Percentiles rank a stretch among this genome's conserved stretches.
Conservation (phyloP, 192 early-diverging fungal genomes). For the Entomortierella parvispora region DNA sequence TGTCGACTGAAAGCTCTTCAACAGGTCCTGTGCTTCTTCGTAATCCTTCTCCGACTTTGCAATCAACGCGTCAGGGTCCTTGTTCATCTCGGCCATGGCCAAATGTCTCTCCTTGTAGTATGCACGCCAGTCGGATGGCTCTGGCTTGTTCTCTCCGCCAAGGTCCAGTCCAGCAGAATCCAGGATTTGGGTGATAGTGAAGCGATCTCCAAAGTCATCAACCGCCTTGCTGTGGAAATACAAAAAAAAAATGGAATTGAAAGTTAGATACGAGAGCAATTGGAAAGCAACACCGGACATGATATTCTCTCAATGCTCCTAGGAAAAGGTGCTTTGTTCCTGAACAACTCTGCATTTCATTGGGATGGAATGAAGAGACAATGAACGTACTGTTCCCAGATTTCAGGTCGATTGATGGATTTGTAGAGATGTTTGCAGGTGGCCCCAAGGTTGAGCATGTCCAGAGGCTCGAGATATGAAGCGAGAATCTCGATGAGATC, state of each 20-base stretch:
- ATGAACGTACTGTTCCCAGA: constrained; percentile 50
- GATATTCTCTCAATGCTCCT: too few relatives aligned
- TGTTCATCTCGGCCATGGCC: constrained; percentile 34
- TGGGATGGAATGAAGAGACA: not conserved
- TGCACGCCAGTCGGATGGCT: constrained; percentile 58
- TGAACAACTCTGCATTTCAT: too few relatives aligned
- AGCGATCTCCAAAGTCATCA: constrained; percentile 64
- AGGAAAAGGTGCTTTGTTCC: too few relatives aligned
- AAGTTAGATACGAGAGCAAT: not conserved
- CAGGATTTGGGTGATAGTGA: constrained; percentile 59
- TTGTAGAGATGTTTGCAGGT: constrained; percentile 37
- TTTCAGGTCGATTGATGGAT: constrained; percentile 19
- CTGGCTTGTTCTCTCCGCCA: constrained; percentile 47
- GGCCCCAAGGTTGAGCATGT: constrained; percentile 39
- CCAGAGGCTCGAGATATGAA: constrained; percentile 50
- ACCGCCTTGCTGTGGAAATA: constrained; percentile 54
- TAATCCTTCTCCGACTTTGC: constrained; percentile 59
- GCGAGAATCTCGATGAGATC: constrained; percentile 38
- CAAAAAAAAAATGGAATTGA: not conserved
- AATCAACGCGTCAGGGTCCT: constrained; percentile 45
- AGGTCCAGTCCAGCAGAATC: constrained; percentile 58
- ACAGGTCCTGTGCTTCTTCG: constrained; percentile 49
- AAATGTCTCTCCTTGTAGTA: constrained; percentile 56
- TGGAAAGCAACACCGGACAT: not conserved
- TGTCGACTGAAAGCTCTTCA: constrained; percentile 54